These are phyloP conservation scores for Thyridium curvatum DNA, from an alignment of 2,329 filamentous ascomycete species.

Conservation along the genomic window DNA sequence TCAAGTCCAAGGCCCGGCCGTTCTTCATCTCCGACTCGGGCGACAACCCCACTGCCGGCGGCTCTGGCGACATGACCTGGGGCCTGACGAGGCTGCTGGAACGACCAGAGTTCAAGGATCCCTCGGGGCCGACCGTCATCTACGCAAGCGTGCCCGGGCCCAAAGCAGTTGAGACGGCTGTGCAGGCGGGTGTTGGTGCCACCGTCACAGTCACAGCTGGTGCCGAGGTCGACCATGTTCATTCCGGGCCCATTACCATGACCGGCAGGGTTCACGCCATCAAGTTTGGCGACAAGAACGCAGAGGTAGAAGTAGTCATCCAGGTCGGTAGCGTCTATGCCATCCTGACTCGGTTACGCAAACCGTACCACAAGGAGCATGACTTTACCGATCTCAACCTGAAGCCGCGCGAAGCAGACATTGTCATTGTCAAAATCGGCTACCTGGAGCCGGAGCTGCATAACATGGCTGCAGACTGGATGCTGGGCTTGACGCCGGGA, in stretches of 20 bases:
- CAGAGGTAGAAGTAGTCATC: slow-evolving; percentile 39
- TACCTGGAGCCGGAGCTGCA: slow-evolving; percentile 49
- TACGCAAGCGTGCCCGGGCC: slow-evolving; percentile 47
- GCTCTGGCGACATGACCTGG: slow-evolving; percentile 48
- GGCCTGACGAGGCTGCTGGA: slow-evolving; percentile 36
- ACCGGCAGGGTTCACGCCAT: slow-evolving; percentile 43
- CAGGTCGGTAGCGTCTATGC: slow-evolving; percentile 43
- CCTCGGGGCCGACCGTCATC: slow-evolving; percentile 34
- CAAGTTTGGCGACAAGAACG: slow-evolving; percentile 41
- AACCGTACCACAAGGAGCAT: slow-evolving; percentile 45
- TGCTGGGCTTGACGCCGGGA: slow-evolving; percentile 45
- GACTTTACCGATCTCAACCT: slow-evolving; percentile 45
- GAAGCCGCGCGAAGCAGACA: slow-evolving; percentile 34
- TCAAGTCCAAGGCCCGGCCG: slow-evolving; percentile 30
- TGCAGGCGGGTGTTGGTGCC: slow-evolving; percentile 37
- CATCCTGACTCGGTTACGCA: slow-evolving; percentile 44
- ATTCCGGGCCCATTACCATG: slow-evolving; percentile 41
- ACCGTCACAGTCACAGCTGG: slow-evolving; percentile 44
- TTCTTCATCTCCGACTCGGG: slow-evolving; percentile 51
- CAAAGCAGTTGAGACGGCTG: slow-evolving; percentile 31
- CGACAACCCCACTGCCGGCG: slow-evolving; percentile 49
- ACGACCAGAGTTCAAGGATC: slow-evolving; percentile 34
- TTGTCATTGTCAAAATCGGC: slow-evolving; percentile 50
- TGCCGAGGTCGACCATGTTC: slow-evolving; percentile 39
- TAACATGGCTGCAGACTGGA: slow-evolving; percentile 47